Evolutionary conservation across 208 protist genomes (phyloP).

Genomic region (Trypanosoma rangeli): DNA sequence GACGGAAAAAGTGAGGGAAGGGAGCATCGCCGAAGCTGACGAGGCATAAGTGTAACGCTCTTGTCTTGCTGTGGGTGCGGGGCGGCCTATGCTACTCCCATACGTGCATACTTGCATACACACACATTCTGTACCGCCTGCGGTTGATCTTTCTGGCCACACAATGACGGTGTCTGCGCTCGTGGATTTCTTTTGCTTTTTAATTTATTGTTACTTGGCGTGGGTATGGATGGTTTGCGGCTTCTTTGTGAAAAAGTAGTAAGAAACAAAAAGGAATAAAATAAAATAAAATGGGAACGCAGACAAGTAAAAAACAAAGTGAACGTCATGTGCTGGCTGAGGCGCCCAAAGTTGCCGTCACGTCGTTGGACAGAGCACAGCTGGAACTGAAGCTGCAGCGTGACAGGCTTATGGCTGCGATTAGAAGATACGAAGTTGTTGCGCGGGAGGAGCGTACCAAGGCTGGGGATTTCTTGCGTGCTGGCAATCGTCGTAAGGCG

Average conservation of each 20-base stretch:
- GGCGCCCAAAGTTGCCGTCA: constrained; percentile 36
- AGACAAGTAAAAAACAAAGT: constrained; percentile 2
- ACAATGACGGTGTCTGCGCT: too few species aligned
- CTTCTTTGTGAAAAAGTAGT: background rate
- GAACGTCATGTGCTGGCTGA: background rate
- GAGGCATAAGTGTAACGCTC: too few species aligned
- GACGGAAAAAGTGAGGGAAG: too few species aligned
- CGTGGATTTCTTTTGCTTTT: background rate
- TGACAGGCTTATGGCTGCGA: constrained; percentile 66
- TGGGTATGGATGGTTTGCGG: background rate
- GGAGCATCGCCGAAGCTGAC: too few species aligned
- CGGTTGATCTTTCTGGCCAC: too few species aligned
- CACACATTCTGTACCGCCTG: too few species aligned
- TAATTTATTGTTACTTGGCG: constrained; percentile 11
- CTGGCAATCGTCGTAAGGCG: constrained; percentile 70
- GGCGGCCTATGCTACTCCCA: too few species aligned
- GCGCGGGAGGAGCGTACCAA: constrained; percentile 52
- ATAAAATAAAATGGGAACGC: constrained; percentile 11
- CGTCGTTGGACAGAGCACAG: constrained; percentile 58
- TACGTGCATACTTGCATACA: too few species aligned
- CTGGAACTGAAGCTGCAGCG: constrained; percentile 85
- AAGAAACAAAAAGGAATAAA: background rate
- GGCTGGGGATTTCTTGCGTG: constrained; percentile 59
- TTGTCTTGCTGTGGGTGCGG: too few species aligned
- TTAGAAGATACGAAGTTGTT: constrained; percentile 67